Evolutionary conservation across 2,329 filamentous ascomycete genomes (phyloP).

Genomic region (Paecilomyces formosus): DNA sequence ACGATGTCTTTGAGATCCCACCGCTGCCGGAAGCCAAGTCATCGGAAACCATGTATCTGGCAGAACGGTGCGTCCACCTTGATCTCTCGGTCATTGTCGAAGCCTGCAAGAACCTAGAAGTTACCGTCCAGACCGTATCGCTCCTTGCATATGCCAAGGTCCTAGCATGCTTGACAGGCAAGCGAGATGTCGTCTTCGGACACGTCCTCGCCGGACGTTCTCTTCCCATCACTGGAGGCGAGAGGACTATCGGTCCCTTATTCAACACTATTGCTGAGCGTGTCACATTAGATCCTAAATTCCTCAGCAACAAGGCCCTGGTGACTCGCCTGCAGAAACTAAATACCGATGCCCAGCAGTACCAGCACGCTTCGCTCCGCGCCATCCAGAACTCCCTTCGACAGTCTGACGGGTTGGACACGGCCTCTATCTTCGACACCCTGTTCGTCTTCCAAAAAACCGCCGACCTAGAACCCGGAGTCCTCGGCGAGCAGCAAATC

Average conservation of each 20-base stretch:
- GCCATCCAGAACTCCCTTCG: slow-evolving; percentile 42
- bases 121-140: slow-evolving; percentile 21
- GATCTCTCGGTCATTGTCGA: slow-evolving; percentile 9
- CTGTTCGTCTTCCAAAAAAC: slow-evolving; percentile 47
- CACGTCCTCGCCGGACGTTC: slow-evolving; percentile 46
- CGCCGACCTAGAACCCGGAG: slow-evolving; percentile 7
- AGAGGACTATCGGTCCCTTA: slow-evolving; percentile 44
- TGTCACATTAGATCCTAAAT: slow-evolving; percentile 22
- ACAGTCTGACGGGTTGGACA: slow-evolving; percentile 22
- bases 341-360: slow-evolving; percentile 37
- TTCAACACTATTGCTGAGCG: slow-evolving; percentile 49
- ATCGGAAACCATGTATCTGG: slow-evolving; percentile 11
- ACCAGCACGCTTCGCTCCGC: slow-evolving; percentile 46
- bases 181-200: slow-evolving; percentile 36
- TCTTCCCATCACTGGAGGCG: slow-evolving; percentile 39
- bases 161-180: slow-evolving; percentile 20
- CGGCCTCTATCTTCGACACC: slow-evolving; percentile 37
- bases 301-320: slow-evolving; percentile 32
- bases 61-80: slow-evolving; percentile 11
- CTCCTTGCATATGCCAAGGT: slow-evolving; percentile 23
- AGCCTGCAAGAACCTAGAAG: slow-evolving; percentile 18
- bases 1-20: slow-evolving; percentile 14
- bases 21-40: slow-evolving; percentile 6
- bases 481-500: slow-evolving; percentile 12
- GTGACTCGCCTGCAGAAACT: slow-evolving; percentile 39